Evolutionary conservation across 139 green algal genomes (phyloP).

Genomic region (Closterium sp.): DNA sequence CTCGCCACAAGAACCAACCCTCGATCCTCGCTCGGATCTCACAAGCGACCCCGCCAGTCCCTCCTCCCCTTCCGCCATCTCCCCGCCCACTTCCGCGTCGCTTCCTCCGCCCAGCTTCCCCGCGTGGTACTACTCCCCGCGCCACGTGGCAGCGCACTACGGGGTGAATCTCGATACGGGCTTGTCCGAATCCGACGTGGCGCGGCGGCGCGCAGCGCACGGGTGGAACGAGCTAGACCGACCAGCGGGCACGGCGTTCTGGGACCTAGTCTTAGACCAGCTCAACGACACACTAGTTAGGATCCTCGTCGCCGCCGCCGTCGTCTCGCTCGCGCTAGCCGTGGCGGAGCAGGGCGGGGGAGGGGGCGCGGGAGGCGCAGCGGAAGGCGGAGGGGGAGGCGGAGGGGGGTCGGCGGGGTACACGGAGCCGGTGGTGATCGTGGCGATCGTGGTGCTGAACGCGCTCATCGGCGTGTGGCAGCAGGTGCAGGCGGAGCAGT

Average conservation of each 20-base stretch:
- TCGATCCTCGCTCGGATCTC: too few relatives aligned
- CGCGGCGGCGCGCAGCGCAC: slow-evolving; percentile 42
- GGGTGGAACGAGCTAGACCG: slow-evolving; percentile 91
- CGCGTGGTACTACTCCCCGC: slow-evolving; percentile 18
- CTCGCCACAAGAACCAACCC: too few relatives aligned
- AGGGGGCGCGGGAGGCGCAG: slow-evolving; percentile 14
- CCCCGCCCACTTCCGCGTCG: too few relatives aligned
- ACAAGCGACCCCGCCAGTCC: too few relatives aligned
- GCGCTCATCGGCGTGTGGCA: slow-evolving; percentile 97
- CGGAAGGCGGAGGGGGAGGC: slow-evolving; percentile 5
- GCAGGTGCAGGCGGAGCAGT: slow-evolving; percentile 38
- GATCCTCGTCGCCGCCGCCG: slow-evolving; percentile 85
- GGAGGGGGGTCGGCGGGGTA: slow-evolving; percentile 72
- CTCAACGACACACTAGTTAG: slow-evolving; percentile 98
- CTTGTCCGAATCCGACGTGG: slow-evolving; percentile 14
- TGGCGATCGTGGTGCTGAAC: slow-evolving; percentile 96
- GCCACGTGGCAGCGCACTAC: slow-evolving; percentile 36
- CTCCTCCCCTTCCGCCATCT: too few relatives aligned
- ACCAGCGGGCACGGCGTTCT: slow-evolving; percentile 71
- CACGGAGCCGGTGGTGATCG: slow-evolving; percentile 95
- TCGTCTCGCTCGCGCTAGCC: slow-evolving; percentile 86
- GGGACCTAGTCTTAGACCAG: slow-evolving; percentile 89
- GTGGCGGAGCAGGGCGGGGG: slow-evolving; percentile 12
- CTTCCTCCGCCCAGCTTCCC: neutral
- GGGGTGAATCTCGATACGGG: slow-evolving; percentile 1